Evolutionary conservation across 148 eudicot genomes (phyloP), one percentile per base, ranked within the genome.

Genomic region (Drosera capensis): DNA sequence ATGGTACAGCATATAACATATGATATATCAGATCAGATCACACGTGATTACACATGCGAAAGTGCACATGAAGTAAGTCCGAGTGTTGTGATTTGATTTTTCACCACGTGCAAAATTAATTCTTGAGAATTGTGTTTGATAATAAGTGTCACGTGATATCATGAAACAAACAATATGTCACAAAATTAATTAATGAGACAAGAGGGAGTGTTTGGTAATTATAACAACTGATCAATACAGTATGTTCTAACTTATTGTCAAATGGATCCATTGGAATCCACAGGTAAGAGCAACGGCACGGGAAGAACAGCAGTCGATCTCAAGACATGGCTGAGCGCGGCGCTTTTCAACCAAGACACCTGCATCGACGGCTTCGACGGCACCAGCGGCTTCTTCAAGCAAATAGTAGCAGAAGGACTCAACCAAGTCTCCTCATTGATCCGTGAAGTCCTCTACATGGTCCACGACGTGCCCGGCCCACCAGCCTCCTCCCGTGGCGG

Each of bases 281-380:
- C 54, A 82, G 96, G 85, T 14, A 71, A 73, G 59, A 26, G 68
- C 34, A 71, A 73, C 25, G 71, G 73, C 57, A 82, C 96, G 3
- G 84, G 87, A 0, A 48, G 79, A 54, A 34, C 67, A 25, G 64
- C 68, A 30, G 70, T 68, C 0, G 94, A 86, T 47, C 42, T 86
- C 52, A 82, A 63, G 40, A 71, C 87, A 55, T 82, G 86, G 82
- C 53, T 86, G 20, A 82, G 85, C 25, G 94, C 73, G 8, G 75
- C 82, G 14, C 45, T 68, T 0, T 53, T 44, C 1, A 86, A 82
- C 40, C 94, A 82, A 65, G 88, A 74, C 45, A 82, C 96, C 1
- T 86, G 96, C 71, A 45, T 66, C 14, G 88, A 86, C 38, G 87
- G 96, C 6, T 72, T 86, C 18, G 85, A 82, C 1, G 96, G 88